phyloP scores from a whole-genome alignment of 2,329 filamentous ascomycete species.

The Fusarium bactridioides region DNA sequence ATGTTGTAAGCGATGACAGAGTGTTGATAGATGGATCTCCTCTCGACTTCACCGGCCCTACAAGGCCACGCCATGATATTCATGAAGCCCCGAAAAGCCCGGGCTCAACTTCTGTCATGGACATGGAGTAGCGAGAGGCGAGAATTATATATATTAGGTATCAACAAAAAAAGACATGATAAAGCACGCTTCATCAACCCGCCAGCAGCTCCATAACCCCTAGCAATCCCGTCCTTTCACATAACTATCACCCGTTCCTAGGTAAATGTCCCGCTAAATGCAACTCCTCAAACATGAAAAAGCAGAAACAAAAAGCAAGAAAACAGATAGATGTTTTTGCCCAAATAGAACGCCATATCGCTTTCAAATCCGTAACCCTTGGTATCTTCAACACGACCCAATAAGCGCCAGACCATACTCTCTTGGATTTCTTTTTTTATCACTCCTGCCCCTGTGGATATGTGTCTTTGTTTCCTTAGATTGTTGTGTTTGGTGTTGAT shows the following conservation, averaged over 20 bases:
- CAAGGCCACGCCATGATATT: neutral
- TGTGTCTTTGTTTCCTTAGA: constrained; percentile 1
- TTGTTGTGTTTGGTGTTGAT: constrained; percentile 2
- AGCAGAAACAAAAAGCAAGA: neutral
- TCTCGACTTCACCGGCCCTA: neutral
- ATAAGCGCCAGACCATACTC: constrained; percentile 35
- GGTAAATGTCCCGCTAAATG: constrained; percentile 22
- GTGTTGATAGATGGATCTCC: no score
- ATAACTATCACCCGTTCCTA: neutral
- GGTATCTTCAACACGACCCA: constrained; percentile 37
- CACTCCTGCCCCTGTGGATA: neutral
- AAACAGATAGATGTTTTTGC: constrained; percentile 16
- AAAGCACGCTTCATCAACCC: constrained; percentile 13
- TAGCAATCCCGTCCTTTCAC: neutral
- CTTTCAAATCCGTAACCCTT: constrained; percentile 36
- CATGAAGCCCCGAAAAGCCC: neutral
- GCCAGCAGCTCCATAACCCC: constrained; percentile 1
- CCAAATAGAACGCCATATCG: constrained; percentile 29
- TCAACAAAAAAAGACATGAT: constrained; percentile 18
- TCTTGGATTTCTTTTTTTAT: constrained; percentile 8
- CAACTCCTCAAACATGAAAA: constrained; percentile 12
- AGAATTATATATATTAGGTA: constrained; percentile 35
- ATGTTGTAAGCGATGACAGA: neutral
- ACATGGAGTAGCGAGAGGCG: neutral
- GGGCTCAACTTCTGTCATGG: no score